These are phyloP conservation scores for Coemansia sp. DNA, from an alignment of 192 early-diverging fungal species.

Conservation along the genomic window DNA sequence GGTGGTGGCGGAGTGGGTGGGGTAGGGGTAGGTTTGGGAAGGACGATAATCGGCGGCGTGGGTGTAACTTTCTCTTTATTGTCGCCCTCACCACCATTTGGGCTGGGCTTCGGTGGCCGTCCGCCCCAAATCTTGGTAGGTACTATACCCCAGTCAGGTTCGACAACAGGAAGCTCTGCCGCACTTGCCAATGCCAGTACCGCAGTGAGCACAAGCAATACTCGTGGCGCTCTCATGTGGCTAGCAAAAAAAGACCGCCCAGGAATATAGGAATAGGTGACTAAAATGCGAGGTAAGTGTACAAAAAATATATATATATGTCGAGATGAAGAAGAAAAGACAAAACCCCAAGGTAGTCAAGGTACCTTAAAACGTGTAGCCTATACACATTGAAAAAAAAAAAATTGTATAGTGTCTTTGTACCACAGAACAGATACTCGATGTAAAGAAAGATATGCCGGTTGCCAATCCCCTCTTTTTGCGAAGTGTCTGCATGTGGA, in stretches of 20 bases:
- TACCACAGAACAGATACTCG: neutral
- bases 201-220: neutral
- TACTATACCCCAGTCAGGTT: neutral
- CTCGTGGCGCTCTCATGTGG: neutral
- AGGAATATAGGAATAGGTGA: too few species aligned
- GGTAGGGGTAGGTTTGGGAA: neutral
- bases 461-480: neutral
- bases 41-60: neutral
- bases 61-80: neutral
- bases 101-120: neutral
- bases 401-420: too few species aligned
- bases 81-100: neutral
- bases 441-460: neutral
- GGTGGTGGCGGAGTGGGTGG: neutral
- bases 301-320: too few species aligned
- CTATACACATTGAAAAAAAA: too few species aligned
- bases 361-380: too few species aligned
- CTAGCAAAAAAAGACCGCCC: too few species aligned
- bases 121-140: neutral
- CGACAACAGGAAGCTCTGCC: constrained; percentile 7
- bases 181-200: constrained; percentile 1
- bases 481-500: neutral
- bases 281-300: too few species aligned
- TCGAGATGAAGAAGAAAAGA: too few species aligned
- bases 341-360: too few species aligned